These are phyloP conservation scores for Hypoxylon sp. DNA, from an alignment of 2,329 filamentous ascomycete species.

Conservation along the genomic window DNA sequence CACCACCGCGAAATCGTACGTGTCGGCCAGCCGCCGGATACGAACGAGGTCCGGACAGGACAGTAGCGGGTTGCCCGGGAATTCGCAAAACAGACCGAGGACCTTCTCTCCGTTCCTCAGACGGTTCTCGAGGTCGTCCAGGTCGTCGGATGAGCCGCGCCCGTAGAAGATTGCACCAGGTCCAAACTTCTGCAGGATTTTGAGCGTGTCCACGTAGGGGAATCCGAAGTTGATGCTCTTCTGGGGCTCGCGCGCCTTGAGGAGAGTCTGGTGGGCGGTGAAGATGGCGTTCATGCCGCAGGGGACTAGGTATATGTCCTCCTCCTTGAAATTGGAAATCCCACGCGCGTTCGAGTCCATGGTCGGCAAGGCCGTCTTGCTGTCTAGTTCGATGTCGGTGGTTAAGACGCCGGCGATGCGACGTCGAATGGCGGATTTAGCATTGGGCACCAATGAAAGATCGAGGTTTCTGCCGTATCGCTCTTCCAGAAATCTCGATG, in stretches of 20 bases:
- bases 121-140: conserved; percentile 82
- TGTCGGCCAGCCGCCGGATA: conserved; percentile 81
- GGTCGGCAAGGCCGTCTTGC: conserved; percentile 62
- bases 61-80: conserved; percentile 90
- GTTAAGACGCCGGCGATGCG: conserved; percentile 89
- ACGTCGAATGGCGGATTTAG: conserved; percentile 83
- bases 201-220: conserved; percentile 95
- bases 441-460: conserved; percentile 78
- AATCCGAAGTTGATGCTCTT: conserved; percentile 96
- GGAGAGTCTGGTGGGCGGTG: conserved; percentile 79
- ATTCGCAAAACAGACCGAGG: conserved; percentile 90
- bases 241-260: conserved; percentile 67
- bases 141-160: conserved; percentile 75
- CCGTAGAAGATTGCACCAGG: conserved; percentile 91
- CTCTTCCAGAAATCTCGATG: conserved; percentile 86
- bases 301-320: conserved; percentile 89
- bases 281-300: conserved; percentile 97
- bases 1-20: conserved; percentile 87
- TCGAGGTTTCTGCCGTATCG: conserved; percentile 92
- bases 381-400: conserved; percentile 70
- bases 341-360: conserved; percentile 61
- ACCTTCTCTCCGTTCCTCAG: conserved; percentile 78
- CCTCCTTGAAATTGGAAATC: conserved; percentile 74
- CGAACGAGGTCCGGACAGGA: conserved; percentile 83
- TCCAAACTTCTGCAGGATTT: conserved; percentile 93